Percentiles rank a stretch among this genome's conserved stretches.
phyloP scores from a whole-genome alignment of 1,139 yeast species.

The Blastobotrys raffinosifermentans region DNA sequence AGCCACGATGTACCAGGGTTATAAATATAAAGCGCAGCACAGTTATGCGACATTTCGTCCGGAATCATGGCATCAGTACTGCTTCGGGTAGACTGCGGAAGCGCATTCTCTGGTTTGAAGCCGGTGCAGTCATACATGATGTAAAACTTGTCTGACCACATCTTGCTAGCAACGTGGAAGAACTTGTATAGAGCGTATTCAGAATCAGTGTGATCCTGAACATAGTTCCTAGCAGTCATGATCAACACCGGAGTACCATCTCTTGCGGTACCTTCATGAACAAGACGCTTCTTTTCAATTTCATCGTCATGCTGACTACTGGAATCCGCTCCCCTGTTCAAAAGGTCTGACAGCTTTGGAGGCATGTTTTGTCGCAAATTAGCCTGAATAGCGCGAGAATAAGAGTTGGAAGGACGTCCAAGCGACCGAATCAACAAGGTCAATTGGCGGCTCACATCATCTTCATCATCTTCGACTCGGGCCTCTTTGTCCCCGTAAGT shows the following conservation, averaged over 20 bases:
- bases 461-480: slow-evolving; percentile 14
- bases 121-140: slow-evolving; percentile 68
- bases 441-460: slow-evolving; percentile 18
- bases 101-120: slow-evolving; percentile 36
- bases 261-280: slow-evolving; percentile 58
- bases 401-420: slow-evolving; percentile 21
- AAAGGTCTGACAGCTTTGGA: slow-evolving; percentile 56
- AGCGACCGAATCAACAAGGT: slow-evolving; percentile 22
- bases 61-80: slow-evolving; percentile 34
- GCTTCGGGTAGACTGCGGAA: slow-evolving; percentile 28
- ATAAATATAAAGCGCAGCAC: slow-evolving; percentile 52
- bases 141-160: slow-evolving; percentile 67
- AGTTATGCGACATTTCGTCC: slow-evolving; percentile 46
- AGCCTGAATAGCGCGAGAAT: slow-evolving; percentile 9
- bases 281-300: slow-evolving; percentile 40
- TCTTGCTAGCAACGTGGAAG: slow-evolving; percentile 62
- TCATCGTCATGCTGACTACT: too few relatives aligned
- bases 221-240: slow-evolving; percentile 43
- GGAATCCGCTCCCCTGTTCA: slow-evolving; percentile 61
- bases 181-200: slow-evolving; percentile 56
- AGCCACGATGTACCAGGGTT: slow-evolving; percentile 50
- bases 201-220: slow-evolving; percentile 42
- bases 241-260: slow-evolving; percentile 73
- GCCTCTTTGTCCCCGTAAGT: background rate
- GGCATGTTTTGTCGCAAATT: slow-evolving; percentile 12